Evolutionary conservation across 2,329 filamentous ascomycete genomes (phyloP), one percentile per base, ranked within the genome.

Genomic region (Penicillium sp.): DNA sequence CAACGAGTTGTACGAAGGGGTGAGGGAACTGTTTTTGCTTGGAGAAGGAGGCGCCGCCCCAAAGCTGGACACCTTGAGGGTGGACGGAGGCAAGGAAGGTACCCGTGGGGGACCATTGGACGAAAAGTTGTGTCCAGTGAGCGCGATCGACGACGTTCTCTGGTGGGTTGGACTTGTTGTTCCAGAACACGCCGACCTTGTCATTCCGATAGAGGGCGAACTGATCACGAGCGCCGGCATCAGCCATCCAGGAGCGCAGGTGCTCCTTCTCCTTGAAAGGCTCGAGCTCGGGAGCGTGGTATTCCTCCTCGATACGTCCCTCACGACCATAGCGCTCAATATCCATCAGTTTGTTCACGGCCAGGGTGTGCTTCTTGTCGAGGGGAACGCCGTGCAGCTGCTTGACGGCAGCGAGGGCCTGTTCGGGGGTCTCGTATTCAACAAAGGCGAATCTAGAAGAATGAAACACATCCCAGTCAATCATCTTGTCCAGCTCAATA

Each of bases 291-390:
- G 95, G 95, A 54, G 90, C 83, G 62, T 87, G 86, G 81, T 97
- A 99, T 70, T 93, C 89, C 74, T 99, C 95, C 69, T 97, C 91
- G 72, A 99, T 87, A 69, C 93, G 89, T 70, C 95, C 95, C 82
- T 98, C 95, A 66, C 93, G 88, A 66, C 95, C 95, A 78, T 92
- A 99, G 70, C 95, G 91, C 78, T 99, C 95, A 74, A 99, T 93
- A 77, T 99, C 95, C 73, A 93, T 97, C 73, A 99, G 86, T 82
- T 99, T 99, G 88, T 99, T 99, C 72, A 99, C 93, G 67, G 90
- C 87, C 72, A 99, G 88, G 56, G 88, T 97, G 85, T 99, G 93
- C 83, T 90, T 97, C 87, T 96, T 98, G 83, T 99, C 95, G 73
- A 99, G 90, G 49, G 94, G 87, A 6, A 91, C 89, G 73, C 88